Percentiles rank a stretch among this genome's conserved stretches.
Conservation (phyloP, 2,329 filamentous ascomycete species). For the Aspergillus sclerotialis region DNA sequence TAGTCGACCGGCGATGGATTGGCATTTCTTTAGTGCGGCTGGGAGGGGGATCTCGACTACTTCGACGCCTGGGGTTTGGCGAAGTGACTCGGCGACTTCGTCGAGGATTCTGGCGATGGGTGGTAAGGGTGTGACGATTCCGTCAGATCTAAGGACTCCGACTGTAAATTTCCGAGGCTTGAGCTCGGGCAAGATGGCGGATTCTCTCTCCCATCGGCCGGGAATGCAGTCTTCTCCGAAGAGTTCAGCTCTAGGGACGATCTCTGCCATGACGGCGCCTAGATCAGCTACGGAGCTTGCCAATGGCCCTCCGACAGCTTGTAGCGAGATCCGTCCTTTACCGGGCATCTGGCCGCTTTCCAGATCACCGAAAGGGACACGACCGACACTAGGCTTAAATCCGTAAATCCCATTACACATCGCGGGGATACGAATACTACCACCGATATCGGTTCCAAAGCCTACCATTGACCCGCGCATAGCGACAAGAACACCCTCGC, state of each 20-base stretch:
- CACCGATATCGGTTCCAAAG: constrained; percentile 54
- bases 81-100: constrained; percentile 31
- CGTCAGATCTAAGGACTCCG: constrained; percentile 36
- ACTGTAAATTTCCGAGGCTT: constrained; percentile 29
- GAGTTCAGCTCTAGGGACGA: constrained; percentile 46
- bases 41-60: constrained; percentile 53
- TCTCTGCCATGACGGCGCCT: constrained; percentile 43
- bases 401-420: constrained; percentile 54
- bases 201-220: constrained; percentile 32
- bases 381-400: constrained; percentile 47
- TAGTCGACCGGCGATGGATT: constrained; percentile 51
- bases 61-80: constrained; percentile 39
- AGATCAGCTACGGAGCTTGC: constrained; percentile 34
- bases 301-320: constrained; percentile 40
- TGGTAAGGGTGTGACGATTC: constrained; percentile 31
- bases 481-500: constrained; percentile 51
- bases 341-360: constrained; percentile 27
- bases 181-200: constrained; percentile 6
- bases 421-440: constrained; percentile 53
- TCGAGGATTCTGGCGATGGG: constrained; percentile 33
- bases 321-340: constrained; percentile 44
- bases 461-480: constrained; percentile 49
- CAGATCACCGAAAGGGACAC: constrained; percentile 47
- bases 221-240: constrained; percentile 45
- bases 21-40: constrained; percentile 46